Percentiles rank a stretch among this genome's conserved stretches.
Conservation (phyloP, 2,329 filamentous ascomycete species). For the Ophiostoma piceae region DNA sequence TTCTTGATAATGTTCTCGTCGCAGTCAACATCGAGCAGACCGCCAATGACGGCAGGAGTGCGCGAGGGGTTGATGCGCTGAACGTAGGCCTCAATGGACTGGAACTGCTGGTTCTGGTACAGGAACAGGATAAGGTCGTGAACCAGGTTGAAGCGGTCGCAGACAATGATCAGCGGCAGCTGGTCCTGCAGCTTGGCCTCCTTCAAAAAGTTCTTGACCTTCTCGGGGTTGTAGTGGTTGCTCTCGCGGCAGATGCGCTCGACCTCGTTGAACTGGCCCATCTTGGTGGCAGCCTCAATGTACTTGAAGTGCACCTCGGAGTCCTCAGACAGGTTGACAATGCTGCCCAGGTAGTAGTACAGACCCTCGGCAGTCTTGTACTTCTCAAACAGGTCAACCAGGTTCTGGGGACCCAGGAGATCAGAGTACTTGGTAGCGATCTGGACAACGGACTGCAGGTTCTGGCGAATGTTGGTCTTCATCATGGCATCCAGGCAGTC, state of each 20-base stretch:
- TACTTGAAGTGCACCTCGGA: constrained; percentile 98
- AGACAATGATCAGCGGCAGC: constrained; percentile 94
- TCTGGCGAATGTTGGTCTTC: constrained; percentile 92
- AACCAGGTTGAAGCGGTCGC: constrained; percentile 98
- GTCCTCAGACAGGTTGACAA: constrained; percentile 95
- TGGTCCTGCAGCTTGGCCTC: constrained; percentile 89
- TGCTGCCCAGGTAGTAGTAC: constrained; percentile 96
- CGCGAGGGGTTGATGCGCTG: constrained; percentile 90
- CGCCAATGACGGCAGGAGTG: constrained; percentile 88
- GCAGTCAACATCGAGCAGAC: constrained; percentile 91
- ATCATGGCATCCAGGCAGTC: constrained; percentile 96
- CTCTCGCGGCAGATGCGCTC: constrained; percentile 96
- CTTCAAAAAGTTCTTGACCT: constrained; percentile 99
- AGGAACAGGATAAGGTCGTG: constrained; percentile 94
- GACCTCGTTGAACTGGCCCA: constrained; percentile 90
- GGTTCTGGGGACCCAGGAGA: constrained; percentile 74
- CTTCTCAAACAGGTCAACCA: constrained; percentile 95
- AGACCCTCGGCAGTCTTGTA: constrained; percentile 95
- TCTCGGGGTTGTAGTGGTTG: constrained; percentile 83
- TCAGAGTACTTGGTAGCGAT: constrained; percentile 98
- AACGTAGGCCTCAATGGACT: constrained; percentile 96
- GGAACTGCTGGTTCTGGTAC: constrained; percentile 98
- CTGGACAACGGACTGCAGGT: constrained; percentile 88
- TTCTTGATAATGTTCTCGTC: constrained; percentile 96
- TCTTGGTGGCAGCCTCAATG: constrained; percentile 91